Evolutionary conservation across 306 rosid genomes (phyloP).

Genomic region (Corylus heterophylla): DNA sequence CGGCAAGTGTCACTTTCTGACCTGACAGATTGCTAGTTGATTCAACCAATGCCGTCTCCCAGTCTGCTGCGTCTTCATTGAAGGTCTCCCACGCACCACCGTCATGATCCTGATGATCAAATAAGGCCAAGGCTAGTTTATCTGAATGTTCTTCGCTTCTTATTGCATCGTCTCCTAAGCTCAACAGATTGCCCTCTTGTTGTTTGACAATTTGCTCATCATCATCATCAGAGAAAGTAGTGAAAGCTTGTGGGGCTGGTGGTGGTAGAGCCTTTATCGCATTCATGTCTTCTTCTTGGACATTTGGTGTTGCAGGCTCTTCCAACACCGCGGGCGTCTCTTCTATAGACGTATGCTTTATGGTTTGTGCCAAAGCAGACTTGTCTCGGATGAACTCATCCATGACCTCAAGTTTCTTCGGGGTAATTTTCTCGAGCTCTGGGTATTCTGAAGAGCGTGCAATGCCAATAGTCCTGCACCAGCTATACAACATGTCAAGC

Average conservation of each 20-base stretch:
- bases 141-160: conserved; percentile 44
- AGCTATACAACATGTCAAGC: conserved; percentile 63
- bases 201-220: conserved; percentile 31
- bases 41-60: conserved; percentile 83
- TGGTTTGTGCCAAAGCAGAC: conserved; percentile 37
- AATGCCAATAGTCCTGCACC: conserved; percentile 67
- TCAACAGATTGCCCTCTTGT: conserved; percentile 63
- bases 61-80: conserved; percentile 51
- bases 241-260: conserved; percentile 37
- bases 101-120: conserved; percentile 45
- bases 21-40: conserved; percentile 51
- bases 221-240: conserved; percentile 21
- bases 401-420: conserved; percentile 73
- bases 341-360: neutral
- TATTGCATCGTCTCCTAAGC: conserved; percentile 54
- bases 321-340: neutral
- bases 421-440: conserved; percentile 66
- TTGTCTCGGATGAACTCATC: conserved; percentile 73
- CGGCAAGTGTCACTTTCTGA: conserved; percentile 56
- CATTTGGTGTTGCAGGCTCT: conserved; percentile 23
- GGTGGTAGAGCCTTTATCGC: conserved; percentile 69
- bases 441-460: conserved; percentile 89
- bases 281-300: conserved; percentile 41
- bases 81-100: conserved; percentile 71
- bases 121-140: conserved; percentile 70